Evolutionary conservation across 176 grass and related monocot genomes (phyloP).

Genomic region (Metroxylon sagu): DNA sequence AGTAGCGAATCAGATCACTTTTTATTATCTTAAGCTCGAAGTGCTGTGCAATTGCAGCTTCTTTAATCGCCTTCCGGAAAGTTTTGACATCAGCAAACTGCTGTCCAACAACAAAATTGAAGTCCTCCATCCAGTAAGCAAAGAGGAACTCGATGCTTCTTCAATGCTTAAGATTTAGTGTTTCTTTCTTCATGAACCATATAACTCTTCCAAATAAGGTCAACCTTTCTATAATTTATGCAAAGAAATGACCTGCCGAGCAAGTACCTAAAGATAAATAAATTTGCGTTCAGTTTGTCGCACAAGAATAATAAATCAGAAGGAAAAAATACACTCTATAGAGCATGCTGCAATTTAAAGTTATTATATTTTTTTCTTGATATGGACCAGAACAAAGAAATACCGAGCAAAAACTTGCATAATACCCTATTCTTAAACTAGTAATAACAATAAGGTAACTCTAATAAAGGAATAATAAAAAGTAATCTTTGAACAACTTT

Average conservation of each 20-base stretch:
- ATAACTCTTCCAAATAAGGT: not conserved
- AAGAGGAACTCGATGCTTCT: constrained; percentile 1
- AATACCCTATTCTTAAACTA: no score
- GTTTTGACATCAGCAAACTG: constrained; percentile 27
- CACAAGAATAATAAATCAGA: no score
- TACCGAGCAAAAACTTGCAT: not conserved
- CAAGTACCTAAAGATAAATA: no score
- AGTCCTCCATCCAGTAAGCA: constrained; percentile 13
- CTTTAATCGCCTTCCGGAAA: constrained; percentile 26
- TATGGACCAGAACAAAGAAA: not conserved
- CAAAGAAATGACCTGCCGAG: no score
- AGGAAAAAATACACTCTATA: no score
- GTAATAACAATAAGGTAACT: no score
- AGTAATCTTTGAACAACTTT: no score
- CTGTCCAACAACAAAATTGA: constrained; percentile 18
- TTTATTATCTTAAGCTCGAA: constrained; percentile 30
- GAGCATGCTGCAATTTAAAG: no score
- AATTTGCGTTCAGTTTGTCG: no score
- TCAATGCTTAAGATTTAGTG: not conserved
- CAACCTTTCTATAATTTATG: no score
- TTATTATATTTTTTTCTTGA: no score
- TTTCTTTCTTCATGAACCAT: constrained; percentile 2
- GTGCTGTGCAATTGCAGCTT: constrained; percentile 26
- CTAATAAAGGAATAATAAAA: no score
- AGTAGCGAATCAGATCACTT: constrained; percentile 24